Base-by-base conservation (phyloP, 306 rosid genomes). In the Cicer cuneatum region DNA sequence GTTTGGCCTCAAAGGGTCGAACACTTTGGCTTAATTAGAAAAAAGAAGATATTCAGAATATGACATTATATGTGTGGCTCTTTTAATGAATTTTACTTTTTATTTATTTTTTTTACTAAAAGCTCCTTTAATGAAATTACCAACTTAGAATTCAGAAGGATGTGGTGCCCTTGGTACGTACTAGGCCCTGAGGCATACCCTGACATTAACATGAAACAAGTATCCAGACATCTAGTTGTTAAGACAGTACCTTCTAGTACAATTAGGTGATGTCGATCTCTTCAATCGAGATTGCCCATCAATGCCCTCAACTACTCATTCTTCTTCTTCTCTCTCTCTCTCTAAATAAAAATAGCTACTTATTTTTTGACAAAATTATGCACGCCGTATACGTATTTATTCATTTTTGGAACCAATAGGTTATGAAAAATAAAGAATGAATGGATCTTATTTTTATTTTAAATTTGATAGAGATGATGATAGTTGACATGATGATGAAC, bases 181-280 rank as follows among this genome's bases (percentile, higher is more conserved):
- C n/a, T n/a, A 33, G 51, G 69, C 37, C 57, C 66, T 14, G 13
- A 15, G 64, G 76, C 64, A 73, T 19, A 43, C 47, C 65, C 82
- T 77, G 82, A 77, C 85, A 77, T 83, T 70, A 45, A 51, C 83
- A 78, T 38, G 48, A 58, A 73, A 80, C 18, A 47, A 67, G 80
- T 67, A 73, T 40, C 74, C 60, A 69, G 81, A 69, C 80, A 74
- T 64, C 19, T 19, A 29, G 63, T 38, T 65, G 19, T 56, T 72
- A 65, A 71, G 71, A 73, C 75, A 62, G 78, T 74, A 78, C 86
- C 75, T 62, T 18, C 5, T 29, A 37, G 78, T 69, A 83, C 86
- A 62, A 11, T 53, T 37, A 60, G 57, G 58, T 37, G 46, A 59
- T 51, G 37, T 7, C 18, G 29, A 52, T 38, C 53, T 64, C 67